A percentile compares a stretch with the other conserved stretches of the same genome.
Conservation (phyloP, 169 alveolate genomes). For the Toxoplasma gondii region DNA sequence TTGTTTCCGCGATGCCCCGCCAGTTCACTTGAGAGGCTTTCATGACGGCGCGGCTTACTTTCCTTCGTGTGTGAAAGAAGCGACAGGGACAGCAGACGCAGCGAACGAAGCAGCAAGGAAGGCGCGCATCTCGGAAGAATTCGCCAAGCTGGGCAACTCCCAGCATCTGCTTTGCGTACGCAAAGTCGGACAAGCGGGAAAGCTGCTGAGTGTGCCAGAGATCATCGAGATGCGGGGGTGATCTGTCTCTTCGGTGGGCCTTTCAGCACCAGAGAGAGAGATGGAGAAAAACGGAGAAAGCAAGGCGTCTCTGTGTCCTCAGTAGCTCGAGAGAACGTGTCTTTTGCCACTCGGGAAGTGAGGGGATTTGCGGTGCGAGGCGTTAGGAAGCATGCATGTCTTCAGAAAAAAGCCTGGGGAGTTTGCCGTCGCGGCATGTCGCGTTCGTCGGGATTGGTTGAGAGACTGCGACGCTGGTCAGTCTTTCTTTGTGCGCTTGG, state of each 20-base stretch:
- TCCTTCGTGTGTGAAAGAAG: slow-evolving; percentile 6
- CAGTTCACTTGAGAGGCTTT: background rate
- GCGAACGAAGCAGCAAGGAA: slow-evolving; percentile 2
- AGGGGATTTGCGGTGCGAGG: too few relatives aligned
- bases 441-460: too few relatives aligned
- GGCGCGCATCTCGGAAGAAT: background rate
- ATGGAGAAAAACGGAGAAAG: background rate
- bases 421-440: too few relatives aligned
- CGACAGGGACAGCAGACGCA: background rate
- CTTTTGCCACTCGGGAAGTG: too few relatives aligned
- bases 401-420: too few relatives aligned
- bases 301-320: too few relatives aligned
- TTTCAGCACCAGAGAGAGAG: too few relatives aligned
- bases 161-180: slow-evolving; percentile 21
- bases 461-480: too few relatives aligned
- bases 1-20: background rate
- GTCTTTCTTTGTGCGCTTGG: too few relatives aligned
- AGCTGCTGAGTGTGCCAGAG: background rate
- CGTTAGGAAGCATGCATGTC: too few relatives aligned
- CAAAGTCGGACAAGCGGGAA: slow-evolving; percentile 17
- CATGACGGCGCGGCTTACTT: background rate
- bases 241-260: too few relatives aligned
- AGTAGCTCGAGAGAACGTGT: too few relatives aligned
- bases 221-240: slow-evolving; percentile 7
- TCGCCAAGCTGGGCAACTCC: background rate